These are phyloP conservation scores for Lepidium sativum DNA, from an alignment of 345 rosid species.

Conservation along the genomic window DNA sequence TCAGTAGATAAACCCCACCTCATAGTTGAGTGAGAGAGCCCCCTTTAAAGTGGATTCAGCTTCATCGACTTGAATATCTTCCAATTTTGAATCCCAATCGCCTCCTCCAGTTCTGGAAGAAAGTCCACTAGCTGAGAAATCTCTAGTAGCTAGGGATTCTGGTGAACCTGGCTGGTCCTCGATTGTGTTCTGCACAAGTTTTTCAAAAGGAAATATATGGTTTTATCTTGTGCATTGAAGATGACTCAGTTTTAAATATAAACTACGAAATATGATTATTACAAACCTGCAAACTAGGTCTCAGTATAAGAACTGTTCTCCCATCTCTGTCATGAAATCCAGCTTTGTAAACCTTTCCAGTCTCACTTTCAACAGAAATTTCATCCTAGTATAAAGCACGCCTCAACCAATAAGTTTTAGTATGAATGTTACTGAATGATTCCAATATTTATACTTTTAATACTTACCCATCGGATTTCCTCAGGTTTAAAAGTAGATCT, in stretches of 20 bases:
- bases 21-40: slow-evolving; percentile 94
- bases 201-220: neutral
- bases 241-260: neutral
- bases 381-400: slow-evolving; percentile 39
- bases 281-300: slow-evolving; percentile 82
- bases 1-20: slow-evolving; percentile 36
- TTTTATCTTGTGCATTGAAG: neutral
- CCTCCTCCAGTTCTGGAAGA: slow-evolving; percentile 52
- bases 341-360: slow-evolving; percentile 84
- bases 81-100: slow-evolving; percentile 77
- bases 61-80: slow-evolving; percentile 81
- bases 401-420: neutral
- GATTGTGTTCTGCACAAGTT: slow-evolving; percentile 63
- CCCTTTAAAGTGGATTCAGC: slow-evolving; percentile 93
- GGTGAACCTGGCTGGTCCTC: slow-evolving; percentile 90
- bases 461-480: slow-evolving; percentile 74
- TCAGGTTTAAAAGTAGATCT: slow-evolving; percentile 72
- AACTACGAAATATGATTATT: neutral
- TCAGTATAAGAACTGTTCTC: slow-evolving; percentile 73
- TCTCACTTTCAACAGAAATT: slow-evolving; percentile 81
- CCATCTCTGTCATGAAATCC: slow-evolving; percentile 77
- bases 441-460: neutral
- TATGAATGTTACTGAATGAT: neutral
- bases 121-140: slow-evolving; percentile 81
- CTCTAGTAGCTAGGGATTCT: slow-evolving; percentile 86